A percentile compares a stretch with the other conserved stretches of the same genome.
These are phyloP conservation scores for Phytophthora foliorum DNA, from an alignment of 352 stramenopile genomes.

Conservation along the genomic window DNA sequence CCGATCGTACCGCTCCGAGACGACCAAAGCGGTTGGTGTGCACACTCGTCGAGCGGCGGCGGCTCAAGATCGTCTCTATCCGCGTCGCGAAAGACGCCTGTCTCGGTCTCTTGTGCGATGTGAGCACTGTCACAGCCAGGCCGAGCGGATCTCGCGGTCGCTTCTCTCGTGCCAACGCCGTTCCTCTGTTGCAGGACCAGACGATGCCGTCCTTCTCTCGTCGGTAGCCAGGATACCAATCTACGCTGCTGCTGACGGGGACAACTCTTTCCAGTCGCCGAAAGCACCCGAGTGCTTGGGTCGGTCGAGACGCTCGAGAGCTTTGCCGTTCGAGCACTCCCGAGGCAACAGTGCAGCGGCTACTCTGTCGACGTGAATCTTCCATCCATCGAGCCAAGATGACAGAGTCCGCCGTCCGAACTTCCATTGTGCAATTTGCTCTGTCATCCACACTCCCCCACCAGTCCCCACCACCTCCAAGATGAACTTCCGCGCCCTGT, in stretches of 20 bases:
- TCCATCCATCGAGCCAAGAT: not conserved
- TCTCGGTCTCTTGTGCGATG: not conserved
- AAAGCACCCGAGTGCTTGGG: not conserved
- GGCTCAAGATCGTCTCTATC: not conserved
- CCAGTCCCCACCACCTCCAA: constrained; percentile 6
- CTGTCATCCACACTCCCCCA: constrained; percentile 2
- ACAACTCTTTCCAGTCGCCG: constrained; percentile 18
- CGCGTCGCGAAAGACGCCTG: constrained; percentile 8
- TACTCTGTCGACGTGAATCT: not conserved
- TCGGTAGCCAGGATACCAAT: constrained; percentile 16
- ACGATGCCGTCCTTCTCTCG: constrained; percentile 21
- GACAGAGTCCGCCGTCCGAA: not conserved
- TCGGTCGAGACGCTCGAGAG: not conserved
- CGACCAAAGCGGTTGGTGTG: not conserved
- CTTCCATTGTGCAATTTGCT: constrained; percentile 13
- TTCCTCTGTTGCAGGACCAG: constrained; percentile 39
- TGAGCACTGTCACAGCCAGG: constrained; percentile 19
- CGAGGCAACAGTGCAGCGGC: not conserved
- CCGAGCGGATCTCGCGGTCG: constrained; percentile 12
- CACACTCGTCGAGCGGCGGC: not conserved
- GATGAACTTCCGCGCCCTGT: constrained; percentile 37
- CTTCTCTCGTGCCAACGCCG: constrained; percentile 14
- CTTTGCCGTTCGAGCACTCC: constrained; percentile 19
- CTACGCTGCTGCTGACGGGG: not conserved
- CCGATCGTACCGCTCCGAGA: not conserved